phyloP scores from a whole-genome alignment of 352 stramenopile genomes.

The Globisporangium okanoganense region DNA sequence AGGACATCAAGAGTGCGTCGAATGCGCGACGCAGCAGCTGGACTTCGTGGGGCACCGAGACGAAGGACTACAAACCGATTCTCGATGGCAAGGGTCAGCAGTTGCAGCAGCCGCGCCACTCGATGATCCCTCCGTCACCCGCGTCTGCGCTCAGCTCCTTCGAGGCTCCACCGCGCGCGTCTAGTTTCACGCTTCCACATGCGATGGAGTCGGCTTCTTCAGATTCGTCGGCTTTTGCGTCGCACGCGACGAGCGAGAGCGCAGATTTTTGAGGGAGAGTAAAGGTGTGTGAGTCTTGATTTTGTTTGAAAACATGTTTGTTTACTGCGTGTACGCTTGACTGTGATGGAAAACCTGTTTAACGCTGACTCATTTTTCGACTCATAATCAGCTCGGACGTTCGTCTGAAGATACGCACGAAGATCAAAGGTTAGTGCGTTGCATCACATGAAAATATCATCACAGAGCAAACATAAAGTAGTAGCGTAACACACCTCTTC shows the following conservation, averaged over 20 bases:
- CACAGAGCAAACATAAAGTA: neutral
- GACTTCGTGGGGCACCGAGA: constrained; percentile 56
- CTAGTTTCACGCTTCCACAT: constrained; percentile 56
- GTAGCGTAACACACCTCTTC: constrained; percentile 49
- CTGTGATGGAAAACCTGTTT: constrained; percentile 4
- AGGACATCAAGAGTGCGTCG: constrained; percentile 67
- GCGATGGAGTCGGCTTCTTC: constrained; percentile 26
- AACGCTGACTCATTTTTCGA: constrained; percentile 61
- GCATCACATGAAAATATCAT: too few relatives aligned
- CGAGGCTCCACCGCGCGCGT: constrained; percentile 24
- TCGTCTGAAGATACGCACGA: constrained; percentile 41
- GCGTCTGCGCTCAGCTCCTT: constrained; percentile 9
- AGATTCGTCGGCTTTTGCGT: constrained; percentile 27
- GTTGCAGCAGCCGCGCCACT: constrained; percentile 13
- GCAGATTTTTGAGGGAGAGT: constrained; percentile 62
- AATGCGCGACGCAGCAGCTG: constrained; percentile 60
- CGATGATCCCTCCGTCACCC: constrained; percentile 19
- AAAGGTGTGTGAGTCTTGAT: constrained; percentile 1
- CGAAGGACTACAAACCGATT: constrained; percentile 69
- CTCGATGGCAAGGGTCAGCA: constrained; percentile 24
- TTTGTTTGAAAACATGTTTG: constrained; percentile 7
- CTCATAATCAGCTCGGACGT: constrained; percentile 87
- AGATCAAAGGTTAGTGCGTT: neutral
- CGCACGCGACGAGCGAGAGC: constrained; percentile 35
- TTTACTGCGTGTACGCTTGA: neutral